phyloP scores from a whole-genome alignment of 768 basidiomycete species.

The Auriscalpium vulgare region DNA sequence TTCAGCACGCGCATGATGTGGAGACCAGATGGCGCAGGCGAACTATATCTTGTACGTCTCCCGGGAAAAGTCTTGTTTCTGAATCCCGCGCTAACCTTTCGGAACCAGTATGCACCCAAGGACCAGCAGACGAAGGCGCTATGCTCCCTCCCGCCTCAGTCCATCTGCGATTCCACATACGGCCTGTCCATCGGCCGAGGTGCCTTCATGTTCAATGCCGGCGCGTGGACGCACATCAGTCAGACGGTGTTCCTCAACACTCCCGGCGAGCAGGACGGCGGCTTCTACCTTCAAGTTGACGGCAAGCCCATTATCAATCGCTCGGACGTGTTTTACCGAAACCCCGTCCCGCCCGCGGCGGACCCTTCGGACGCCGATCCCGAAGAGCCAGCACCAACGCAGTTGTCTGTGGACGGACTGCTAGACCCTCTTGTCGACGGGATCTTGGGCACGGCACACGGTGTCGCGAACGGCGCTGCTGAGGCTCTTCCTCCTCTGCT shows the following conservation, averaged over 20 bases:
- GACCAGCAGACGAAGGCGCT: conserved; percentile 53
- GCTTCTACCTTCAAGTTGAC: conserved; percentile 57
- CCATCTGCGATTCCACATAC: conserved; percentile 57
- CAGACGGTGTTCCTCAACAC: conserved; percentile 71
- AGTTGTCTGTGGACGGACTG: neutral
- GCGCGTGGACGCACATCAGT: conserved; percentile 63
- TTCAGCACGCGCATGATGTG: conserved; percentile 88
- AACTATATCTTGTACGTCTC: conserved; percentile 55
- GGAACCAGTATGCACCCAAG: conserved; percentile 63
- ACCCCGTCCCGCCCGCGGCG: conserved; percentile 18
- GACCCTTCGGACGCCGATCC: neutral
- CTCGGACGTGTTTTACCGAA: conserved; percentile 56
- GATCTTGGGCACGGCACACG: neutral
- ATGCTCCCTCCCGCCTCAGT: conserved; percentile 47
- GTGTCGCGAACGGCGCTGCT: neutral
- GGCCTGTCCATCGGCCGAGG: conserved; percentile 74
- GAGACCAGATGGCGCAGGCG: conserved; percentile 58
- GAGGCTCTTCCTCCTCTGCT: neutral
- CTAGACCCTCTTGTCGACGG: neutral
- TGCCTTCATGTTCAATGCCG: conserved; percentile 51
- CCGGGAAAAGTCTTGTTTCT: neutral
- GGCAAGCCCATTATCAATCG: conserved; percentile 45
- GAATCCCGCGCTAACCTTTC: neutral
- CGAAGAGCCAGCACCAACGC: neutral
- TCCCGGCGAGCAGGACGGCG: conserved; percentile 61